Conservation (phyloP, 1,139 yeast genomes). For the Candida tunisiensis region DNA sequence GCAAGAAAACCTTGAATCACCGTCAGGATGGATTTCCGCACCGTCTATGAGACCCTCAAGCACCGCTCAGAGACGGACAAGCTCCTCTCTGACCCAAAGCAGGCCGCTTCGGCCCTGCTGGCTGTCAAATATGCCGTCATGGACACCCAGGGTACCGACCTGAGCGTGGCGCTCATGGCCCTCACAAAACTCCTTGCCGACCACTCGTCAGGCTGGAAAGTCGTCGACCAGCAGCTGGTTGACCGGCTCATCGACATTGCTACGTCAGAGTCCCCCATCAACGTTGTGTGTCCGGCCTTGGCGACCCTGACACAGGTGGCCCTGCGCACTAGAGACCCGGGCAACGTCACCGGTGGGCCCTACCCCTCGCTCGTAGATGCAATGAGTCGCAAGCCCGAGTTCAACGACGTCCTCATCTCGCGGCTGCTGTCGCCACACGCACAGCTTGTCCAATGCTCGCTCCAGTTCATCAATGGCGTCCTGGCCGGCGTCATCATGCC, state of each 20-base stretch:
- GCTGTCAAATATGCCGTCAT: conserved; percentile 15
- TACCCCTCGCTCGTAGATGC: conserved; percentile 7
- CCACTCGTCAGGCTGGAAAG: conserved; percentile 12
- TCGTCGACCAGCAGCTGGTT: conserved; percentile 12
- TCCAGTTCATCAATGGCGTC: conserved; percentile 11
- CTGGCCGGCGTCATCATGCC: conserved; percentile 10
- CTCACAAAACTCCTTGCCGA: conserved; percentile 9
- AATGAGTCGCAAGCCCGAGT: conserved; percentile 6
- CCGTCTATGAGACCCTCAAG: conserved; percentile 10
- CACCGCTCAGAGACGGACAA: conserved; percentile 10
- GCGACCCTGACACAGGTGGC: conserved; percentile 11
- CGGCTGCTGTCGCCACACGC: conserved; percentile 9
- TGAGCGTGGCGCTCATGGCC: conserved; percentile 11
- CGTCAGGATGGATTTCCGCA: conserved; percentile 11
- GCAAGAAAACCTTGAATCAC: no score
- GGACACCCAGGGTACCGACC: conserved; percentile 9
- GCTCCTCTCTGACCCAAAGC: conserved; percentile 12
- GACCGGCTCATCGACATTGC: conserved; percentile 8
- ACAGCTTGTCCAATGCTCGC: conserved; percentile 10
- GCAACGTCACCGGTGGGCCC: conserved; percentile 2
- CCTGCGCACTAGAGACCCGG: conserved; percentile 8
- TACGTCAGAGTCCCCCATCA: conserved; percentile 8
- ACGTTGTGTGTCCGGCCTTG: conserved; percentile 13
- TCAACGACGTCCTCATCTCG: conserved; percentile 9
- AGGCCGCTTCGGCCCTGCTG: conserved; percentile 13